Conservation (phyloP, 2,329 filamentous ascomycete genomes). For the Cyphellophora europaea region DNA sequence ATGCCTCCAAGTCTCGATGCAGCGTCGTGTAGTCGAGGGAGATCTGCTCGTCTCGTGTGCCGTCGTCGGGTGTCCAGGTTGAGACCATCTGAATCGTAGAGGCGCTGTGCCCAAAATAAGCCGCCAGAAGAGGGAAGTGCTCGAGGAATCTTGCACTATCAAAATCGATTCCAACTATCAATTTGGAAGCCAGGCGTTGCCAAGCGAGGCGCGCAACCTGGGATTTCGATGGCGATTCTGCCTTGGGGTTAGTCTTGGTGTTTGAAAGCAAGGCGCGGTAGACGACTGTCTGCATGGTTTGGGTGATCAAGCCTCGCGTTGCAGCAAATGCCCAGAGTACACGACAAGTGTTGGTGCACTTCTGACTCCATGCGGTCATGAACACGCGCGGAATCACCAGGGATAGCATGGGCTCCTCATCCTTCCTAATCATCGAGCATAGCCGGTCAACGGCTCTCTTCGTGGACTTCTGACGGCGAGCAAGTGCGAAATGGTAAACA, state of each 20-base stretch:
- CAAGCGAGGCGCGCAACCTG: constrained; percentile 17
- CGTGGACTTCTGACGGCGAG: not conserved
- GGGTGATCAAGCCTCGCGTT: constrained; percentile 24
- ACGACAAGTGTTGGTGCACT: constrained; percentile 32
- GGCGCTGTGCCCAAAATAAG: constrained; percentile 20
- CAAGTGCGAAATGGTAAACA: not conserved
- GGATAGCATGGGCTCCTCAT: not conserved
- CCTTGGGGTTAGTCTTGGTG: not conserved
- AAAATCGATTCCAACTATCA: constrained; percentile 5
- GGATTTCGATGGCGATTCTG: constrained; percentile 8
- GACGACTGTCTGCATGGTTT: constrained; percentile 25
- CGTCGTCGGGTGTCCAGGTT: not conserved
- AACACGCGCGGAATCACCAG: constrained; percentile 23
- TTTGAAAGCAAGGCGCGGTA: constrained; percentile 19
- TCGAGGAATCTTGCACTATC: constrained; percentile 8
- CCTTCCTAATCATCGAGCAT: not conserved
- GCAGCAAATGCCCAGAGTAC: constrained; percentile 41
- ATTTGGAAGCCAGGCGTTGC: constrained; percentile 21
- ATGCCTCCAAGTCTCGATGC: constrained; percentile 22
- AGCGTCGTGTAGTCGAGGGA: constrained; percentile 21
- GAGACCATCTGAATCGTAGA: constrained; percentile 12
- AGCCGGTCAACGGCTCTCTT: not conserved
- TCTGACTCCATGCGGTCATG: constrained; percentile 27
- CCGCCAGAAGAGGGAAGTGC: constrained; percentile 8
- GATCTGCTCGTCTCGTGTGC: constrained; percentile 19